Percentiles rank a stretch among this genome's conserved stretches.
Evolutionary conservation across 805 yeast species (phyloP).

Genomic region (Schizosaccharomyces octosporus): DNA sequence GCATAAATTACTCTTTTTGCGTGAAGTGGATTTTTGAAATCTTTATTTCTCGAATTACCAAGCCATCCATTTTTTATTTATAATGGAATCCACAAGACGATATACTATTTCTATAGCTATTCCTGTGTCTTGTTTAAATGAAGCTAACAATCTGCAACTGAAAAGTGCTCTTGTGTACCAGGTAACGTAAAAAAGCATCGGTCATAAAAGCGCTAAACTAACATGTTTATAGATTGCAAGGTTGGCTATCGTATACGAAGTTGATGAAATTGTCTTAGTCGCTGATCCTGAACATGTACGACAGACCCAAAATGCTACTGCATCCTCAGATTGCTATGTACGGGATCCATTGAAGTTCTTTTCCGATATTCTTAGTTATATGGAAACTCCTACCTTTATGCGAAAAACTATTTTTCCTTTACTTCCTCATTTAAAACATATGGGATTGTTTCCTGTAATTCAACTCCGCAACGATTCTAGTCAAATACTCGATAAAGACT

Average conservation of each 20-base stretch:
- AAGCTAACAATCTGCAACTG: background rate
- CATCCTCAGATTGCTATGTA: background rate
- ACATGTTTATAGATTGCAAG: background rate
- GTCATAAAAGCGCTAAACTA: no score
- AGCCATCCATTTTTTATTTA: no score
- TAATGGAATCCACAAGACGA: background rate
- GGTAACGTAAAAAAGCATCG: background rate
- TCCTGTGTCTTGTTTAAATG: background rate
- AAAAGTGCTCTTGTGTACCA: background rate
- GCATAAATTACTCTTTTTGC: no score
- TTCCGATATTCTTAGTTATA: background rate
- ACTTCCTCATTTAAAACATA: background rate
- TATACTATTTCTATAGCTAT: background rate
- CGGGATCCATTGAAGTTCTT: background rate
- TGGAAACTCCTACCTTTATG: conserved; percentile 1
- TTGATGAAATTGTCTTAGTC: background rate
- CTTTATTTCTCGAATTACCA: no score
- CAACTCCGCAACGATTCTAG: background rate
- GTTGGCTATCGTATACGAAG: background rate
- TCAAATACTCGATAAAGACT: background rate
- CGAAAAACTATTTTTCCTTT: conserved; percentile 1
- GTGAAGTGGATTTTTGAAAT: no score
- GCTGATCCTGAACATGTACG: background rate
- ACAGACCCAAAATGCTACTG: background rate
- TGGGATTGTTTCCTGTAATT: background rate